Percentiles rank a stretch among this genome's conserved stretches.
Conservation (phyloP, 306 rosid species). For the Malus orientalis region DNA sequence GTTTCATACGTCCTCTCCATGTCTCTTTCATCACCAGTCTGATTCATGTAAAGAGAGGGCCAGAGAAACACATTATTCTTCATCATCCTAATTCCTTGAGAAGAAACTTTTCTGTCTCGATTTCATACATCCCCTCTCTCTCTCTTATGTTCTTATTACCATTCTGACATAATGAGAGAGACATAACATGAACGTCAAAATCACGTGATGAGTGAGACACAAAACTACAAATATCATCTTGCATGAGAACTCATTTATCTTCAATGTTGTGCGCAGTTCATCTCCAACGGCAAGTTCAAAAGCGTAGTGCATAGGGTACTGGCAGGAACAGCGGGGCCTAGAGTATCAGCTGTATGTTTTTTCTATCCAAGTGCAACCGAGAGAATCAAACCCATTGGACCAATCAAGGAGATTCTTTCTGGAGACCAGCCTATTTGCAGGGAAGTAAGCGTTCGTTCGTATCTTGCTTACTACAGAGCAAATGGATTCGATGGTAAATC, state of each 20-base stretch:
- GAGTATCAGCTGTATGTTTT: conserved; percentile 65
- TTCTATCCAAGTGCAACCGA: conserved; percentile 48
- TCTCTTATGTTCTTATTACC: no score
- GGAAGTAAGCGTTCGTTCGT: conserved; percentile 40
- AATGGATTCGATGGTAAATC: conserved; percentile 64
- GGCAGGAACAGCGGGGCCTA: conserved; percentile 45
- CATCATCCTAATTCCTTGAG: not conserved
- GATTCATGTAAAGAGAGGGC: no score
- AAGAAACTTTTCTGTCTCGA: not conserved
- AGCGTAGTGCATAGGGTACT: conserved; percentile 72
- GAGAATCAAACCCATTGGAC: conserved; percentile 38
- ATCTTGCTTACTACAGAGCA: conserved; percentile 44
- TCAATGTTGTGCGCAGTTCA: conserved; percentile 32
- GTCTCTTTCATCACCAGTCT: no score
- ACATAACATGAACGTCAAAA: no score
- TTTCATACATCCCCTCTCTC: not conserved
- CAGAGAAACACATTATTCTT: no score
- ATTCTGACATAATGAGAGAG: no score
- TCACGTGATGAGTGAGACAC: no score
- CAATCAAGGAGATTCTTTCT: conserved; percentile 45
- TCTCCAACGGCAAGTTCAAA: conserved; percentile 65
- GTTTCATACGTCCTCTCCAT: no score
- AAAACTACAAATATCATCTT: no score
- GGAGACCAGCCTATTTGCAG: conserved; percentile 46
- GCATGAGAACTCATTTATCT: not conserved